Base-by-base conservation (phyloP, 352 stramenopile genomes). In the Saprolegnia diclina region DNA sequence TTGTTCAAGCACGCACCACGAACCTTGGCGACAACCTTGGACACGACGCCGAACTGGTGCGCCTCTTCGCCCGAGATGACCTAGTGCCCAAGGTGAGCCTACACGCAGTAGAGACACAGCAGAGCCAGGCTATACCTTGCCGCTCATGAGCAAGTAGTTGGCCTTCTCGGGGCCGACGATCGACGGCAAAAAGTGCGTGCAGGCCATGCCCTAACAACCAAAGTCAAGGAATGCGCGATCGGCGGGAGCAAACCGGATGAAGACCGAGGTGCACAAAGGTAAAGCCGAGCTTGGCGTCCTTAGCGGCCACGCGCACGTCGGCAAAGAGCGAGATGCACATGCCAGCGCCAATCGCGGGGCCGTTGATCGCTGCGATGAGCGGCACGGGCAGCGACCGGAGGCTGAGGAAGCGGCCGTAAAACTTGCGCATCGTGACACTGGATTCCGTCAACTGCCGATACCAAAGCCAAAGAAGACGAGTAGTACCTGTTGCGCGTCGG, bases 251-350 rank as follows among this genome's bases (percentile, higher is more conserved):
- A 61, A 84, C 78, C 4, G 85, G 80, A 57, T 96, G 89, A 19
- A 97, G 80, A 0, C 90, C 90, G 13, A 96, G 66, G 71, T 88
- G 85, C 26, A 88, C 79, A 71, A 96, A 97, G 46, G 84, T 96
- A 68, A 96, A 92, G 46, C 89, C 88, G 67, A 96, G 81, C 71
- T 94, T 91, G 35, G 85, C 76, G 45, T 80, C 78, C n/a, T 75
- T 73, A 0, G 75, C 74, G 0, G 77, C 82, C 18, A 96, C 78
- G 21, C 89, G 79, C 13, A 94, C 74, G 71, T 97, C 89, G 32
- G 82, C 91, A 19, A 91, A 90, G 48, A 95, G 76, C 13, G 89
- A 85, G 56, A 97, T 83, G 72, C 88, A 92, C 54, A 91, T 59
- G 0, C 84, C 85, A 1, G 85, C 86, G 45, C 86, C 85, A 48